Base-by-base conservation (phyloP, 2,329 filamentous ascomycete species). In the Fusarium gaditjirri region DNA sequence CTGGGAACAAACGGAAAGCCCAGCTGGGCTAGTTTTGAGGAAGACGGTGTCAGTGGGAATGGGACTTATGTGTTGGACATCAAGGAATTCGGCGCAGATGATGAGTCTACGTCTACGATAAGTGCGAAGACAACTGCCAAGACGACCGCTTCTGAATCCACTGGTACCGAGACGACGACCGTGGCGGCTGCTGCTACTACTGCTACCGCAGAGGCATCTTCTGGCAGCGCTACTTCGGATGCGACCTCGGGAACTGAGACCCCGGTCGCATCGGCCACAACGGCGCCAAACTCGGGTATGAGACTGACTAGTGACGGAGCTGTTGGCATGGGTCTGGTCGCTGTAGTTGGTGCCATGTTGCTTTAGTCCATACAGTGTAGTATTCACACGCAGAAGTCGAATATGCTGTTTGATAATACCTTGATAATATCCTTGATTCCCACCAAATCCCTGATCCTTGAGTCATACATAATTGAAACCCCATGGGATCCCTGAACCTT, bases 21-120 rank as follows among this genome's bases (percentile, higher is more conserved):
- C 0, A 73, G 70, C 9, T 73, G 70, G 70, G 66, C 70, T 9
- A 73, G 70, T 23, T 57, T 58, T 16, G 70, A 73, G 39, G 36
- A 71, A 21, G 56, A 47, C 0, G 23, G 50, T 3, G 56, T 38
- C 8, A 60, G 43, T 14, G 61, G 57, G 6, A 73, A 72, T 3
- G 25, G 47, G 6, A 63, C 70, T 2, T 72, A 72, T 41, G 54
- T 68, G 3, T 14, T 72, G 25, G 70, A 72, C 27, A 66, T 72
- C 33, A 39, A 52, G 12, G 66, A 73, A 38, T 62, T 57, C 25
- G 65, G 61, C 21, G 53, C 61, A 1, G 56, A 65, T 43, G 61
- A 58, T 33, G 31, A 16, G 9, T 61, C 60, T 6, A 62, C 65
- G 4, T 73, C 70, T 3, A 33, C 33, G 12, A 56, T 36, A 13